Percentiles rank a stretch among this genome's conserved stretches.
Conservation (phyloP, 2,329 filamentous ascomycete species). For the Neonectria neomacrospora region DNA sequence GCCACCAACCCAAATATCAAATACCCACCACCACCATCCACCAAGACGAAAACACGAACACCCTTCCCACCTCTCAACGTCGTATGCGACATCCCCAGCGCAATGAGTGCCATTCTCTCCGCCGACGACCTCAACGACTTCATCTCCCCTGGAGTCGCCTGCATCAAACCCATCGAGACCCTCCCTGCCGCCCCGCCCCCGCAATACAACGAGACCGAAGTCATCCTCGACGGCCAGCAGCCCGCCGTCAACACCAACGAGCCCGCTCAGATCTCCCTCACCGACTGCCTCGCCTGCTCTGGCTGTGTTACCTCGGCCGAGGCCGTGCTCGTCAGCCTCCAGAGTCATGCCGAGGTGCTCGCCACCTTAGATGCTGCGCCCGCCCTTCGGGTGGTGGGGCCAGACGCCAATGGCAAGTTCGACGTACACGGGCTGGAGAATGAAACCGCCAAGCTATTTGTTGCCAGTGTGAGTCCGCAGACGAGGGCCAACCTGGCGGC, state of each 20-base stretch:
- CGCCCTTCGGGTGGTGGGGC: constrained; percentile 54
- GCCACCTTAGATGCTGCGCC: constrained; percentile 78
- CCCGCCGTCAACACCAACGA: constrained; percentile 65
- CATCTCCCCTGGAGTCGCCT: constrained; percentile 96
- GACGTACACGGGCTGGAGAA: constrained; percentile 65
- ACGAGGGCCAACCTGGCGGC: constrained; percentile 89
- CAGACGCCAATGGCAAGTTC: constrained; percentile 49
- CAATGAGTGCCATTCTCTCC: constrained; percentile 97
- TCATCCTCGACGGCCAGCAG: constrained; percentile 89
- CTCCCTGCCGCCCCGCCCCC: constrained; percentile 69
- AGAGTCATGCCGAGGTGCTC: constrained; percentile 93
- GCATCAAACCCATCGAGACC: constrained; percentile 97
- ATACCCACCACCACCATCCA: neutral
- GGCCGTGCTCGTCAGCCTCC: constrained; percentile 93
- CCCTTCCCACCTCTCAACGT: neutral
- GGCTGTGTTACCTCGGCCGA: constrained; percentile 98
- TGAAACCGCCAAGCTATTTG: constrained; percentile 78
- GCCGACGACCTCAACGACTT: constrained; percentile 98
- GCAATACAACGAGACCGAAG: constrained; percentile 74
- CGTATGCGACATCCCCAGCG: constrained; percentile 41
- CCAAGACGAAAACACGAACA: constrained; percentile 26
- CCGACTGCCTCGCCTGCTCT: constrained; percentile 96
- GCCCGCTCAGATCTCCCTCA: constrained; percentile 92
- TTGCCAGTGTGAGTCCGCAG: constrained; percentile 94
- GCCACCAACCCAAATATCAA: constrained; percentile 16